Conservation (phyloP, 2,329 filamentous ascomycete species). For the Paraphaeosphaeria sporulosa region DNA sequence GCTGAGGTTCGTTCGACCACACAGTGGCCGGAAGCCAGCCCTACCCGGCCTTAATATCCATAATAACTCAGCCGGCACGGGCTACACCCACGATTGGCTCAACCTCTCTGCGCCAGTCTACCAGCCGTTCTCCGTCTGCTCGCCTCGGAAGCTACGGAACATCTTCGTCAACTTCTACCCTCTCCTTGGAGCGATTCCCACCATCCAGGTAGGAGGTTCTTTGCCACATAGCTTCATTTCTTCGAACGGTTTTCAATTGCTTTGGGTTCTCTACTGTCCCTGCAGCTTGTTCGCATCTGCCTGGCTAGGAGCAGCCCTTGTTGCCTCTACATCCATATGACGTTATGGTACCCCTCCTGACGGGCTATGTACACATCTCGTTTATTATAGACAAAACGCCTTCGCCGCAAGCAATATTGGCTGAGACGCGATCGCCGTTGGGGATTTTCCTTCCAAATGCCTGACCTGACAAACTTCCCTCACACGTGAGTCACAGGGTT, state of each 20-base stretch:
- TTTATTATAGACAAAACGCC: neutral
- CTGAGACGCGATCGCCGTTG: slow-evolving; percentile 5
- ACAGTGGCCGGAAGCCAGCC: slow-evolving; percentile 2
- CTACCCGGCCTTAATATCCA: slow-evolving; percentile 22
- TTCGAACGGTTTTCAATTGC: neutral
- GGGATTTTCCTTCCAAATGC: neutral
- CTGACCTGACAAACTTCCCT: slow-evolving; percentile 1
- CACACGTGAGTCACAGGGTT: slow-evolving; percentile 11
- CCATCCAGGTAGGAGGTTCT: neutral
- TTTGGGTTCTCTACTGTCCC: neutral
- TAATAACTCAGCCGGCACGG: neutral
- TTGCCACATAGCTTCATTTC: neutral
- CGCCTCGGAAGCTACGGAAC: neutral
- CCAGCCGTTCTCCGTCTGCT: neutral
- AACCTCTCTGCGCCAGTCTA: neutral
- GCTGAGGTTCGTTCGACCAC: slow-evolving; percentile 2
- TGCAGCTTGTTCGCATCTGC: neutral
- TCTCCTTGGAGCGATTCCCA: neutral
- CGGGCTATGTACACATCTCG: neutral
- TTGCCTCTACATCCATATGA: neutral
- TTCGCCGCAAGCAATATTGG: slow-evolving; percentile 11
- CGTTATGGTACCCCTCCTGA: neutral
- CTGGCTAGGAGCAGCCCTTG: neutral
- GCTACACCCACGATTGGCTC: neutral
- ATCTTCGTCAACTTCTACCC: neutral